These are phyloP conservation scores for Penicillium bovifimosum DNA, from an alignment of 495 filamentous ascomycete species.

Conservation along the genomic window DNA sequence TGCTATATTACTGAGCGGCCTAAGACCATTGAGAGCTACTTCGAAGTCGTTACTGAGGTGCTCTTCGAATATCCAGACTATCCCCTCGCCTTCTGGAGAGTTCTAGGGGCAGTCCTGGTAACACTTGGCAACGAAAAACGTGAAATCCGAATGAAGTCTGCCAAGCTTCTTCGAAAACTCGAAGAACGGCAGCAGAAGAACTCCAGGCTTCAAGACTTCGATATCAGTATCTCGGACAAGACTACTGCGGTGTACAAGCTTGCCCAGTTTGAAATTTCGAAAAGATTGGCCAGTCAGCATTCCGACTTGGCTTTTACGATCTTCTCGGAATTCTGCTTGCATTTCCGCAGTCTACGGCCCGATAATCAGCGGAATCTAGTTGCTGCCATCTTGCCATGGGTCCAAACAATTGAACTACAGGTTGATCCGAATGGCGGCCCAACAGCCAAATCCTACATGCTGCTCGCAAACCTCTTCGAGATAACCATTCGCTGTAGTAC, in stretches of 20 bases:
- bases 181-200: constrained; percentile 80
- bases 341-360: constrained; percentile 78
- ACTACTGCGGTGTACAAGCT: constrained; percentile 97
- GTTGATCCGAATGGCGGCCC: constrained; percentile 92
- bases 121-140: constrained; percentile 87
- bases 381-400: constrained; percentile 91
- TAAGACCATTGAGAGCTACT: constrained; percentile 90
- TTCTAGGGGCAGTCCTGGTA: constrained; percentile 80
- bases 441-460: constrained; percentile 85
- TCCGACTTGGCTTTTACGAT: constrained; percentile 84
- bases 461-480: constrained; percentile 91
- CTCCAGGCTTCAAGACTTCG: constrained; percentile 91
- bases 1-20: constrained; percentile 68
- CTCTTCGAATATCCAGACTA: constrained; percentile 76
- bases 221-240: constrained; percentile 97
- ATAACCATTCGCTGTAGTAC: constrained; percentile 90
- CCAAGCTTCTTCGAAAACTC: constrained; percentile 71
- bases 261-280: constrained; percentile 94
- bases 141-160: constrained; percentile 81
- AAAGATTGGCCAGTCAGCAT: constrained; percentile 80
- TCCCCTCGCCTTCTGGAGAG: constrained; percentile 80
- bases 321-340: constrained; percentile 87
- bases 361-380: constrained; percentile 89
- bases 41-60: constrained; percentile 84
- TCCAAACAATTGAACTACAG: constrained; percentile 87